Base-by-base conservation (phyloP, 2,329 filamentous ascomycete genomes). In the Conoideocrella luteorostrata region DNA sequence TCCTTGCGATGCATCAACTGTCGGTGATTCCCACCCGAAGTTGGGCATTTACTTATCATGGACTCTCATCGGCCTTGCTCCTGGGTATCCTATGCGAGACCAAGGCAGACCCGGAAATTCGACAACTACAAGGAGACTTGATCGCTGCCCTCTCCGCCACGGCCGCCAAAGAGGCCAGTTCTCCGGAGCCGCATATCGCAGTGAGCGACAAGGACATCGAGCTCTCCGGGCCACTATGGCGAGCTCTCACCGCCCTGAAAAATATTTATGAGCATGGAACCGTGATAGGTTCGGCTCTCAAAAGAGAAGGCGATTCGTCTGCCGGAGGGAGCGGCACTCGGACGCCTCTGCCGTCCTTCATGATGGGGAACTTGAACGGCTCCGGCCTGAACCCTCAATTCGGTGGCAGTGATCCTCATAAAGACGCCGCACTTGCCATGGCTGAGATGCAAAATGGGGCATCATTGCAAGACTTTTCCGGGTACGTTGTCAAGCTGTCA, bases 21-120 rank as follows among this genome's bases (percentile, higher is more conserved):
- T 82, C 78, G 2, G 75, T 80, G 7, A 82, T 83, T 37, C 80
- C 80, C 1, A 84, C 80, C 0, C 68, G 80, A 21, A 82, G 77
- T 45, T 84, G 80, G 80, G 79, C 80, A 0, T 83, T 83, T 48
- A 84, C 80, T 1, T 83, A 83, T 46, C 78, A 84, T 52, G 78
- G 80, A 2, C 69, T 84, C 7, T 83, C 79, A 7, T 84, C 80
- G 0, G 80, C 80, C 1, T 69, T 84, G 4, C 65, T 84, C 4
- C 72, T 84, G 7, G 79, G 79, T 13, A 80, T 84, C 40, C 56
- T 82, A 2, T 76, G 75, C 39, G 78, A 82, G 51, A 81, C 78
- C 2, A 81, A 82, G 57, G 67, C 74, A 3, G 78, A 83, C 47
- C 75, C 75, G 1, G 79, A 82, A 53, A 75, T 83, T 2, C 72